Evolutionary conservation across 768 basidiomycete genomes (phyloP), one percentile per base, ranked within the genome.

Genomic region (Melanogaster broomeanus): DNA sequence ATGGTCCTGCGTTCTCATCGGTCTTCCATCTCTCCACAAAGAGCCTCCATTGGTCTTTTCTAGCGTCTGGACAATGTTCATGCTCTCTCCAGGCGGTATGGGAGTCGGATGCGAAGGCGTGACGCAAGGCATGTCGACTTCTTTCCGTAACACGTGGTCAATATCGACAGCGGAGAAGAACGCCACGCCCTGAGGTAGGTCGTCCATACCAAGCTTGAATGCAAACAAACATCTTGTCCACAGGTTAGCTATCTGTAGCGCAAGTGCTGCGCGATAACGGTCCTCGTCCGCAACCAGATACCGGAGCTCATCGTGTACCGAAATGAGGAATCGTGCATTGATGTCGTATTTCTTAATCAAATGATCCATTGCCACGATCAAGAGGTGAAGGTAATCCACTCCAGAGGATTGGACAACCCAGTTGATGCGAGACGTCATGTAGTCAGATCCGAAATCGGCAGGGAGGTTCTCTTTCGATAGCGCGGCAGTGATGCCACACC

Each of bases 361-460:
- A 66, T 96, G 79, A 53, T 93, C 84, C 95, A 98, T 98, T 6
- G 93, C 82, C 42, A 95, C 92, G 62, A 99, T 93, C 52, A 98
- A 81, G 34, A 99, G 84, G 63, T 99, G 97, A 9, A 98, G 85
- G 65, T 99, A 98, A 69, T 98, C 97, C 38, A 98, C 96, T 4
- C 96, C 97, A 0, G 94, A 97, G 4, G 95, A 98, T 63, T 98
- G 97, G 6, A 98, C 97, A 43, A 95, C 97, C 97, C 97, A 98
- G 64, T 99, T 99, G 74, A 98, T 95, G 38, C 97, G 84, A 6
- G 93, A 97, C 0, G 97, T 88, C 80, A 98, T 87, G 68, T 91
- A 98, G 57, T 95, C 91, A 0, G 86, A 70, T 12, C 90, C 91
- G 53, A 93, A 91, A 51, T 79, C 81, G 30, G 82, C 81, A 0